Conservation (phyloP, 1,284 basidiomycete species). For the Marasmius oreades region DNA sequence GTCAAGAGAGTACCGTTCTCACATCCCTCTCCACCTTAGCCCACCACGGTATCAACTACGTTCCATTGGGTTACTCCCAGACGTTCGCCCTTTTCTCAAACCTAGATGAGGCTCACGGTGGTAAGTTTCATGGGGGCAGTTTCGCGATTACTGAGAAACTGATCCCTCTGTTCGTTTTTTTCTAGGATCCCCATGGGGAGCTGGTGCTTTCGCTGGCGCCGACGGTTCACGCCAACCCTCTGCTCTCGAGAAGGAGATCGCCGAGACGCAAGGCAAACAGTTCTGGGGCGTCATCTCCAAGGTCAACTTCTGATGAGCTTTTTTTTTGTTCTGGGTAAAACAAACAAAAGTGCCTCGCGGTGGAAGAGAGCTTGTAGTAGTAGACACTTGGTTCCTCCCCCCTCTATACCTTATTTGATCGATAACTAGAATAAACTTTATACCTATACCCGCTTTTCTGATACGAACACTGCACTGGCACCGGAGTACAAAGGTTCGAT, state of each 20-base stretch:
- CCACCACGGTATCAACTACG: slow-evolving; percentile 80
- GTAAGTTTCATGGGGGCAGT: too few species aligned
- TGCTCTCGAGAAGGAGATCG: slow-evolving; percentile 62
- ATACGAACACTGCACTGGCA: too few species aligned
- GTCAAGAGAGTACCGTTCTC: slow-evolving; percentile 70
- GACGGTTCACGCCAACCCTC: slow-evolving; percentile 65
- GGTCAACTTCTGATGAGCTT: slow-evolving; percentile 30
- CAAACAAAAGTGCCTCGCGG: too few species aligned
- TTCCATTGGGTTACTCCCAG: slow-evolving; percentile 75
- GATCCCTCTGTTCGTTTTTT: not conserved
- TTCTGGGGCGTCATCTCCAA: slow-evolving; percentile 52
- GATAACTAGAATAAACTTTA: too few species aligned
- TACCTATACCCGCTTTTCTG: too few species aligned
- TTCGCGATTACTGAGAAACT: not conserved
- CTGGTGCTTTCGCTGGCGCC: slow-evolving; percentile 62
- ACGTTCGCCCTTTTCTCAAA: slow-evolving; percentile 56
- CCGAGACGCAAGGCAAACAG: slow-evolving; percentile 59
- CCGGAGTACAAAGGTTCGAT: too few species aligned
- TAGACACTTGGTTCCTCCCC: too few species aligned
- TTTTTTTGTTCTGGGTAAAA: too few species aligned
- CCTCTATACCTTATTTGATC: too few species aligned
- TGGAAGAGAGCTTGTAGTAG: too few species aligned
- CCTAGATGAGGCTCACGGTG: slow-evolving; percentile 67
- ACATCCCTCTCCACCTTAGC: slow-evolving; percentile 69
- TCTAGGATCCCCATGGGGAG: slow-evolving; percentile 69